Evolutionary conservation across 2,329 filamentous ascomycete genomes (phyloP).

Genomic region (Cladophialophora bantiana): DNA sequence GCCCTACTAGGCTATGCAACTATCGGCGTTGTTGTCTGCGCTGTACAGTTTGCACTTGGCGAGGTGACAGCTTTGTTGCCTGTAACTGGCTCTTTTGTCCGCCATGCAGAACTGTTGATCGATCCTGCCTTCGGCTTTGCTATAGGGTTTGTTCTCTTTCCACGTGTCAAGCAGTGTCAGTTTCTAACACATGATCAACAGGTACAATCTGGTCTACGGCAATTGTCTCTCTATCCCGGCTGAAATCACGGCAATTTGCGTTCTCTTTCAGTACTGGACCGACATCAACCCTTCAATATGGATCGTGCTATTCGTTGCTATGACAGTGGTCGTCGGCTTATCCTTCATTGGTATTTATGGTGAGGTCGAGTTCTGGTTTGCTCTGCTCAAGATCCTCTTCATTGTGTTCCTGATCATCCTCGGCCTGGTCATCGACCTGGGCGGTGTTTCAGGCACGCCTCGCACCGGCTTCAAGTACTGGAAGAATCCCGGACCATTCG

Average conservation of each 20-base stretch:
- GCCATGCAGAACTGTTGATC: slow-evolving; percentile 59
- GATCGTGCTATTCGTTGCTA: slow-evolving; percentile 49
- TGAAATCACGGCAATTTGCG: slow-evolving; percentile 69
- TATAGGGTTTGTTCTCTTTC: slow-evolving; percentile 46
- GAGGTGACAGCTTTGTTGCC: slow-evolving; percentile 61
- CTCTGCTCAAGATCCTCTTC: slow-evolving; percentile 64
- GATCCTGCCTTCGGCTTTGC: slow-evolving; percentile 60
- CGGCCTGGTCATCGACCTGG: slow-evolving; percentile 66
- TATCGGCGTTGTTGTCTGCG: slow-evolving; percentile 58
- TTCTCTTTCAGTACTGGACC: slow-evolving; percentile 70
- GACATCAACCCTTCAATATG: slow-evolving; percentile 57
- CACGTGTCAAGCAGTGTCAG: background rate
- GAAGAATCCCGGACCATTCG: slow-evolving; percentile 71
- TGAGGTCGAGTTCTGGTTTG: slow-evolving; percentile 63
- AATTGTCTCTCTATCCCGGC: slow-evolving; percentile 62
- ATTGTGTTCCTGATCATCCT: slow-evolving; percentile 64
- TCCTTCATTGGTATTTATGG: slow-evolving; percentile 51
- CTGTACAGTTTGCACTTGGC: slow-evolving; percentile 60
- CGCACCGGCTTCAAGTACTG: slow-evolving; percentile 73
- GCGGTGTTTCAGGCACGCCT: slow-evolving; percentile 65
- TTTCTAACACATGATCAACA: slow-evolving; percentile 7
- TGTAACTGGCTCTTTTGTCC: slow-evolving; percentile 59
- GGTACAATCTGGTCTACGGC: slow-evolving; percentile 54
- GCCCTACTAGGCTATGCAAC: slow-evolving; percentile 59
- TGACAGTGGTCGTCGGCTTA: slow-evolving; percentile 47